Evolutionary conservation across 352 stramenopile genomes (phyloP).

Genomic region (Hyphochytrium catenoides): DNA sequence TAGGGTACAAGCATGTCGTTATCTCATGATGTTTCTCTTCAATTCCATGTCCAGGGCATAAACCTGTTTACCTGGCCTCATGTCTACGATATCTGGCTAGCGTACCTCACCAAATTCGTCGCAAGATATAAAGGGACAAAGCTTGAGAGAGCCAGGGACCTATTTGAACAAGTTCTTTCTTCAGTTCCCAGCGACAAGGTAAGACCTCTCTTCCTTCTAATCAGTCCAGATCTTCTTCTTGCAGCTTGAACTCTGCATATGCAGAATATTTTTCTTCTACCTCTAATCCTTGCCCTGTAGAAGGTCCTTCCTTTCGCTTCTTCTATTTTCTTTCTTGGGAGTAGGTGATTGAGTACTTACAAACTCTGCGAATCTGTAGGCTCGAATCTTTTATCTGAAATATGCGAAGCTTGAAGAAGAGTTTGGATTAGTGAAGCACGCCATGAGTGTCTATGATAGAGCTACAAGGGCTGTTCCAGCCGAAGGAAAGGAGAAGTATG

Average conservation of each 20-base stretch:
- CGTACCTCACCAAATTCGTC: constrained; percentile 86
- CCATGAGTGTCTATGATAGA: constrained; percentile 83
- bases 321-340: background rate
- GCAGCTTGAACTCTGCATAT: background rate
- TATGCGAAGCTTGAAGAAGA: constrained; percentile 92
- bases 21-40: background rate
- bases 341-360: too few species aligned
- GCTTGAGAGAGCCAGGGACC: constrained; percentile 82
- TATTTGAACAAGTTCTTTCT: constrained; percentile 83
- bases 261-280: background rate
- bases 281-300: too few species aligned
- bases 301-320: background rate
- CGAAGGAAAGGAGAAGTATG: constrained; percentile 62
- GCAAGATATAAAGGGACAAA: constrained; percentile 83
- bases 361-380: background rate
- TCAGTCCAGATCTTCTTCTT: constrained; percentile 11
- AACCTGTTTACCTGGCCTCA: constrained; percentile 80
- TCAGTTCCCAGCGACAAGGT: constrained; percentile 31
- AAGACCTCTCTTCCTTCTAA: constrained; percentile 39
- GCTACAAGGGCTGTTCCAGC: constrained; percentile 59
- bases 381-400: constrained; percentile 21
- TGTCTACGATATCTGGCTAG: constrained; percentile 78
- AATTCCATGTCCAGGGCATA: constrained; percentile 16
- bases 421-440: constrained; percentile 82
- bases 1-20: too few species aligned